Conservation (phyloP, 345 rosid species). For the Rhizophora mangle region DNA sequence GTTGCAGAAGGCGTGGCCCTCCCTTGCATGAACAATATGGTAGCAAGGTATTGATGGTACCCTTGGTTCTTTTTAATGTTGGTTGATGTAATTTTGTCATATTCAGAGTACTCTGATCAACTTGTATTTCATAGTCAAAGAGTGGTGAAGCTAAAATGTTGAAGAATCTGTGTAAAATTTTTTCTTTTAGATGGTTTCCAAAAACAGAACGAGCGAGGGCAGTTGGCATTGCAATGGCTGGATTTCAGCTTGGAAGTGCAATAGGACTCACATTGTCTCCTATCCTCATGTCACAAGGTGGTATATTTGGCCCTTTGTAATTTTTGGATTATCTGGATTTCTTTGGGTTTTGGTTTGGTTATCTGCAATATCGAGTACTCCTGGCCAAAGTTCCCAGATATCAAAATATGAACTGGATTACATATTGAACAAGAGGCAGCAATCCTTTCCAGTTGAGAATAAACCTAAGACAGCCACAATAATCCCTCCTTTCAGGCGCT, state of each 20-base stretch:
- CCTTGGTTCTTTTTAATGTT: conserved; percentile 22
- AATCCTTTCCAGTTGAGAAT: conserved; percentile 34
- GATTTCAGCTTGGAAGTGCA: conserved; percentile 90
- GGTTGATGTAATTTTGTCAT: neutral
- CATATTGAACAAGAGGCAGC: conserved; percentile 47
- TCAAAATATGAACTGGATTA: conserved; percentile 74
- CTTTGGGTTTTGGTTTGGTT: conserved; percentile 94
- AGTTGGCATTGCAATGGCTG: conserved; percentile 93
- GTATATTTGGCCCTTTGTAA: conserved; percentile 88
- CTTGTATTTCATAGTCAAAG: conserved; percentile 13
- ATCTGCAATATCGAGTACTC: conserved; percentile 72
- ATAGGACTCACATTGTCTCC: conserved; percentile 83
- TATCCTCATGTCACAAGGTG: conserved; percentile 83
- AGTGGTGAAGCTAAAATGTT: conserved; percentile 28
- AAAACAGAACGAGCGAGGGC: conserved; percentile 88
- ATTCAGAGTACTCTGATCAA: conserved; percentile 1
- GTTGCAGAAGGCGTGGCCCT: conserved; percentile 98
- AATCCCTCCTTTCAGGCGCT: conserved; percentile 77
- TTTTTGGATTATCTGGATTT: conserved; percentile 87
- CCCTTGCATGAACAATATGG: conserved; percentile 99
- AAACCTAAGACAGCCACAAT: conserved; percentile 38
- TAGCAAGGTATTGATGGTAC: conserved; percentile 58
- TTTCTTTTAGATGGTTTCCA: conserved; percentile 91
- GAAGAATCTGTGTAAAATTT: conserved; percentile 25
- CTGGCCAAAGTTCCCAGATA: conserved; percentile 75